Conservation (phyloP, 2,329 filamentous ascomycete genomes). For the Massarina eburnea region DNA sequence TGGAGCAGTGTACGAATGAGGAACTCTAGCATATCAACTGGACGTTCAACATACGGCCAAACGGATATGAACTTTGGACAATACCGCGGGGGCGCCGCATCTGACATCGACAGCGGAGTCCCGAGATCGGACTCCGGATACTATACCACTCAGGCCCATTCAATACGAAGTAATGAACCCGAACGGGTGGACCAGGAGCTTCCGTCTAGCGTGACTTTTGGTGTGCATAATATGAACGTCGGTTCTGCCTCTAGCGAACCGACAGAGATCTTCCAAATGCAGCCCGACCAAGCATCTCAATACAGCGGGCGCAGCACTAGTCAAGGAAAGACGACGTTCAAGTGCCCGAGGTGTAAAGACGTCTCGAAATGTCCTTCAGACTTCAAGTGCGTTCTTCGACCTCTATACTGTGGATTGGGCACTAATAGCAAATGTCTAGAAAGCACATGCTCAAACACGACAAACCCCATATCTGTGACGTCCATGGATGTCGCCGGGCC, state of each 20-base stretch:
- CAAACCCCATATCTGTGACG: conserved; percentile 66
- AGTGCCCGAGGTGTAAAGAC: conserved; percentile 25
- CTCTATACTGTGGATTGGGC: neutral
- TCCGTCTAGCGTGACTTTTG: conserved; percentile 15
- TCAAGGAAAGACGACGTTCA: conserved; percentile 13
- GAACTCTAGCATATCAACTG: conserved; percentile 6
- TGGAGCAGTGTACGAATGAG: conserved; percentile 31
- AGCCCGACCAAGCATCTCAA: conserved; percentile 27
- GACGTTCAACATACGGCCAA: conserved; percentile 4
- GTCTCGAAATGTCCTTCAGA: conserved; percentile 40
- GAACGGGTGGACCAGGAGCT: conserved; percentile 22
- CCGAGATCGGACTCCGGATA: conserved; percentile 39
- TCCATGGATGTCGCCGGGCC: conserved; percentile 56
- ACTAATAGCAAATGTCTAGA: conserved; percentile 50
- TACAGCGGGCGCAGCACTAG: conserved; percentile 27
- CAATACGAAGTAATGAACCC: conserved; percentile 34
- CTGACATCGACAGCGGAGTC: conserved; percentile 25
- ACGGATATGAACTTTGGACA: conserved; percentile 15
- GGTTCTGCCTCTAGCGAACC: conserved; percentile 16
- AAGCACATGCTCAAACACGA: conserved; percentile 74
- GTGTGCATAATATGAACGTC: conserved; percentile 20
- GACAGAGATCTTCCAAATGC: conserved; percentile 13
- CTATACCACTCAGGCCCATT: conserved; percentile 28
- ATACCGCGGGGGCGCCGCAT: conserved; percentile 20
- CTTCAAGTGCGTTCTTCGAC: conserved; percentile 33